Evolutionary conservation across 768 basidiomycete genomes (phyloP), one percentile per base, ranked within the genome.

Genomic region (Tricholoma terreum): DNA sequence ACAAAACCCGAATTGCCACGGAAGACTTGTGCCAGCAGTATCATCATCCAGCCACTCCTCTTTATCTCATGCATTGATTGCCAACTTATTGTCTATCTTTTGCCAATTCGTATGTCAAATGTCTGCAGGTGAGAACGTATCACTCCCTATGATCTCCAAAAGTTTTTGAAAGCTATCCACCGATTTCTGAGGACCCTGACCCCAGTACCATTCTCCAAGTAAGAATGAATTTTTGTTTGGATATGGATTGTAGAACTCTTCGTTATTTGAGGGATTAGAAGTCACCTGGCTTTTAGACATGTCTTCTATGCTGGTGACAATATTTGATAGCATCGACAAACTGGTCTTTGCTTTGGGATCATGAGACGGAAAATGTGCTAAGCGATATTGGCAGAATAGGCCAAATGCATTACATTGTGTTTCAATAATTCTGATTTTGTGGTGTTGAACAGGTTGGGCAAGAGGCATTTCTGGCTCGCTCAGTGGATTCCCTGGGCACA

Each of bases 231-330:
- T n/a, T n/a, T n/a, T n/a, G n/a, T n/a, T n/a, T n/a, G n/a, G n/a
- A n/a, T n/a, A n/a, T n/a, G n/a, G 17, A 22, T 17, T 50, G 55
- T 58, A 62, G 24, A 19, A 54, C 58, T 58, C 59, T n/a, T 52
- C 55, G 11, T n/a, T n/a, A n/a, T n/a, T n/a, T n/a, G n/a, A n/a
- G n/a, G n/a, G n/a, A n/a, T n/a, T n/a, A n/a, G n/a, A n/a, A n/a
- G n/a, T n/a, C n/a, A n/a, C n/a, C n/a, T n/a, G n/a, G n/a, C n/a
- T n/a, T n/a, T n/a, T n/a, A n/a, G n/a, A n/a, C n/a, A n/a, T n/a
- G n/a, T n/a, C n/a, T n/a, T n/a, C n/a, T n/a, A n/a, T n/a, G n/a
- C n/a, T n/a, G n/a, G n/a, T n/a, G n/a, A n/a, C n/a, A n/a, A n/a
- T n/a, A 11, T 40, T 40, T 40, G 46, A 31, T 4, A 49, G 30